Base-by-base conservation (phyloP, 331 rosid species). In the Quercus phellos region DNA sequence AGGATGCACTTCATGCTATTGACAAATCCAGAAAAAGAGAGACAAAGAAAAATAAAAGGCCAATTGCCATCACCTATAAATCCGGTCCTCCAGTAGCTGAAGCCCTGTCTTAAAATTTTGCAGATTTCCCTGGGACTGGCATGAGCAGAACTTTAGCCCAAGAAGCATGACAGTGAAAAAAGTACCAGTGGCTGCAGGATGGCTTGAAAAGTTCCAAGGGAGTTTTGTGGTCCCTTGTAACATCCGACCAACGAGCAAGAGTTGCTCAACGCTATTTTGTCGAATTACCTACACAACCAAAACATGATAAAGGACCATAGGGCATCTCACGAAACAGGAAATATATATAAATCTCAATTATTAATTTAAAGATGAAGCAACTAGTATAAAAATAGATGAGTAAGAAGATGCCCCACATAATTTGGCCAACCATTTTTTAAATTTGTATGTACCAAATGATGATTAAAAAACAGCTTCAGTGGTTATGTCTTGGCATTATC, bases 101-200 rank as follows among this genome's bases (percentile, higher is more conserved):
- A 92, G 93, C 76, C 99, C 99, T 14, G 88, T 75, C 82, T 85
- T 91, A 79, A 95, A 95, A 59, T 90, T 92, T 81, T 90, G 91
- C 76, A 95, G 85, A 86, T 92, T 90, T 11, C 96, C 91, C 79
- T 95, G 99, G 75, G 84, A 91, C 89, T 90, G 97, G 89, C 96
- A 92, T 55, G 97, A 91, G 88, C 98, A 95, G 84, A 88, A 95
- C 88, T 95, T 91, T 70, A 95, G 97, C 74, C 99, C 99, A 68
- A 95, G 94, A 85, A 91, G 98, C 97, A 95, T 91, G 60, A 95
- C 85, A 75, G 98, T 95, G 81, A 95, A 95, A 81, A 95, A 92
- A 55, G 98, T 89, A 77, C 99, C 99, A 55, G 94, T 85, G 38
- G 99, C 99, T 32, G 98, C 99, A 82, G 99, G 99, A 79, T 95